Percentiles rank a stretch among this genome's conserved stretches.
Evolutionary conservation across 2,329 filamentous ascomycete species (phyloP).

Genomic region (Mycosphaerella sp.): DNA sequence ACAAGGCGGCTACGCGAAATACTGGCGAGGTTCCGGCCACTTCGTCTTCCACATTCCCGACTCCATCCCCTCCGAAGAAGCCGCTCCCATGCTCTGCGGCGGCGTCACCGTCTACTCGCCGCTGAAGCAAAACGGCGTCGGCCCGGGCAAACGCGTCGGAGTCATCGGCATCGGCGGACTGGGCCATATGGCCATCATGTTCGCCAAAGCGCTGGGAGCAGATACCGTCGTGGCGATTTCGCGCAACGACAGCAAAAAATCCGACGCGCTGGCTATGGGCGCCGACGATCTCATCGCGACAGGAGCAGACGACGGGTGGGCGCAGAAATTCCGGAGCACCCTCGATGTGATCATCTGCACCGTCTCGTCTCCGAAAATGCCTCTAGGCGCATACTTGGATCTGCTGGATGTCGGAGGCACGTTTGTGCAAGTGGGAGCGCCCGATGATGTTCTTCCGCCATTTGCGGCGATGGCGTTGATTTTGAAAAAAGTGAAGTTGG

Average conservation of each 20-base stretch:
- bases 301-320: slow-evolving; percentile 55
- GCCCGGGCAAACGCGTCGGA: slow-evolving; percentile 64
- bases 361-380: slow-evolving; percentile 55
- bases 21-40: slow-evolving; percentile 44
- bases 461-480: slow-evolving; percentile 56
- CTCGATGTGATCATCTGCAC: slow-evolving; percentile 57
- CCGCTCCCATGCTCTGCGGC: slow-evolving; percentile 68
- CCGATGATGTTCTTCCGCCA: slow-evolving; percentile 52
- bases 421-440: slow-evolving; percentile 60
- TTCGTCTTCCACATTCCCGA: slow-evolving; percentile 55
- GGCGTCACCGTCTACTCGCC: slow-evolving; percentile 70
- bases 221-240: slow-evolving; percentile 64
- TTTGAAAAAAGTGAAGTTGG: slow-evolving; percentile 46
- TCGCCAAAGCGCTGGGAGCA: slow-evolving; percentile 62
- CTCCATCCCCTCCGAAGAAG: slow-evolving; percentile 43
- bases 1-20: slow-evolving; percentile 57
- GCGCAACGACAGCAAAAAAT: slow-evolving; percentile 53
- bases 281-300: slow-evolving; percentile 55
- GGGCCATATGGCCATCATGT: slow-evolving; percentile 62
- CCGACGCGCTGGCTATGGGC: slow-evolving; percentile 57
- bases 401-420: slow-evolving; percentile 56
- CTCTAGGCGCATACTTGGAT: slow-evolving; percentile 54
- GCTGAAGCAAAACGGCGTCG: slow-evolving; percentile 59
- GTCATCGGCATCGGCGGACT: slow-evolving; percentile 62
- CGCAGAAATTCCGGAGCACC: slow-evolving; percentile 45